These are phyloP conservation scores for Claviceps arundinis DNA, from an alignment of 2,329 filamentous ascomycete species.

Conservation along the genomic window DNA sequence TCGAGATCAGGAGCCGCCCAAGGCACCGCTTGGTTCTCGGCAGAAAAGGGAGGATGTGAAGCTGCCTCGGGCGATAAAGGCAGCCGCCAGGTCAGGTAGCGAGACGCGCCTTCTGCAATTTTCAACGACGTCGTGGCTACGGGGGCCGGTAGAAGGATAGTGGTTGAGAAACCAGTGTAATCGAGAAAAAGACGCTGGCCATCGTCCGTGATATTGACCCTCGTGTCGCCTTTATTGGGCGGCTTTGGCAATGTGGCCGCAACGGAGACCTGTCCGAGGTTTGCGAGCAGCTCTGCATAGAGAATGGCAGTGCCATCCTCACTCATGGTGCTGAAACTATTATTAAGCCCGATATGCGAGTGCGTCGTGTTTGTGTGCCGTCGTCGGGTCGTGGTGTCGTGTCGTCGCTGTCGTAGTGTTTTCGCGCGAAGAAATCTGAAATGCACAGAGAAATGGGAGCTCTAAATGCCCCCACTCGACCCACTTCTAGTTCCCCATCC, in stretches of 20 bases:
- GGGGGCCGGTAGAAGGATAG: constrained; percentile 29
- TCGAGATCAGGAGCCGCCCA: constrained; percentile 43
- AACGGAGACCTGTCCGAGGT: constrained; percentile 51
- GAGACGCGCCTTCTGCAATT: constrained; percentile 18
- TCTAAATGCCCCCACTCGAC: background rate
- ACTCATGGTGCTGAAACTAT: background rate
- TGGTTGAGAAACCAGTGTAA: constrained; percentile 27
- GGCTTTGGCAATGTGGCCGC: constrained; percentile 36
- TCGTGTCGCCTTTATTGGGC: constrained; percentile 25
- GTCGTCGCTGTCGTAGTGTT: background rate
- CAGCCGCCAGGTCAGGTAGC: constrained; percentile 40
- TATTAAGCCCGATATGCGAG: background rate
- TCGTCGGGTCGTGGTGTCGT: background rate
- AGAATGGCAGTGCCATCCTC: constrained; percentile 21
- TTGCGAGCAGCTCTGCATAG: constrained; percentile 52
- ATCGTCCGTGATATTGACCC: constrained; percentile 29
- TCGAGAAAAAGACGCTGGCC: constrained; percentile 32
- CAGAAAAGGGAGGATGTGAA: constrained; percentile 13
- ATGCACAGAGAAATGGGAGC: background rate
- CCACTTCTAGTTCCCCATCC: background rate
- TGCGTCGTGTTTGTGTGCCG: background rate
- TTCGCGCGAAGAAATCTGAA: background rate
- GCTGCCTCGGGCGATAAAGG: constrained; percentile 21
- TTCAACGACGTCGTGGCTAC: constrained; percentile 25
- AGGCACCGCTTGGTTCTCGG: constrained; percentile 30